Evolutionary conservation across 768 basidiomycete species (phyloP), one percentile per base, ranked within the genome.

Genomic region (Termitomyces sp.): DNA sequence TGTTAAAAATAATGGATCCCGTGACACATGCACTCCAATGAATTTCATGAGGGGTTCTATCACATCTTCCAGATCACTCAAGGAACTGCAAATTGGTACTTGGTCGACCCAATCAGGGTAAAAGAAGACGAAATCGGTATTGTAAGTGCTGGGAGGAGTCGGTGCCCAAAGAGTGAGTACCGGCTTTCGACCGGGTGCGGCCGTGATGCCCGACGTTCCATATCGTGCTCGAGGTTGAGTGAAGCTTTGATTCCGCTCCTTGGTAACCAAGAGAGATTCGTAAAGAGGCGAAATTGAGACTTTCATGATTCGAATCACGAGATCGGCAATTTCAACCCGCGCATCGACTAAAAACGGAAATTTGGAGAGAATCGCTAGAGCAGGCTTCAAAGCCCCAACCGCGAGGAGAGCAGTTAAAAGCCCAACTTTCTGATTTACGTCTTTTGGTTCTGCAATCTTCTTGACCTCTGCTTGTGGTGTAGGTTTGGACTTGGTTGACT

Each of bases 271-370:
- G 8, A 70, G 63, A 33, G 74, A 69, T 18, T 82, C 80, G 66
- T 93, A 95, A 5, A 96, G 72, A 1, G 85, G 80, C 1, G 82
- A 73, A 13, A 97, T 75, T 0, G 92, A 89, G 59, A 82, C 74
- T 63, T 84, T 83, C 62, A 95, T 71, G 22, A 90, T 73, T 34
- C 93, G 89, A 33, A 97, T 76, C 63, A 97, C 78, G 47, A 98
- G 76, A 69, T 98, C 95, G 8, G 94, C 90, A 52, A 98, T 78
- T 64, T 94, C 89, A 0, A 88, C 84, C 58, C 89, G 83, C 36
- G 87, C 84, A 62, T 93, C 87, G 20, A 89, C 84, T 48, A 97
- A 72, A 89, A 93, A 94, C 5, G 90, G 91, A 69, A 85, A 94
- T 67, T 86, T 87, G 49, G 88, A 82, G 68, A 98, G 73, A 61